Base-by-base conservation (phyloP, 2,329 filamentous ascomycete genomes). In the Colletotrichum sp. region DNA sequence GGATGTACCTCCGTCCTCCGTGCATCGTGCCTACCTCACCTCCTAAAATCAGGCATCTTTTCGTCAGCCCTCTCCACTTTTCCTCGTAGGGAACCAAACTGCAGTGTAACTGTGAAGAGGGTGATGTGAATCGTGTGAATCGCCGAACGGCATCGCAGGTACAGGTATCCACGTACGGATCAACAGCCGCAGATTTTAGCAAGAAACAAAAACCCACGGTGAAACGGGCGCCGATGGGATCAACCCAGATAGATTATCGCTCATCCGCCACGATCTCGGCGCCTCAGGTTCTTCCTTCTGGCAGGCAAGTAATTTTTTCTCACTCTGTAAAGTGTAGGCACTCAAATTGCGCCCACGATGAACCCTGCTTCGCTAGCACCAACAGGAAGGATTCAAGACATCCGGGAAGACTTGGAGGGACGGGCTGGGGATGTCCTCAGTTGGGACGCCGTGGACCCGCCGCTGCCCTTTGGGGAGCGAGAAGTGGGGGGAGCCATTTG, bases 1-100 rank as follows among this genome's bases (percentile, higher is more conserved):
- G 55, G 26, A 59, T 24, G 55, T 59, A 59, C 55, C 55, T 8
- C 26, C 26, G 26, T 24, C 52, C 52, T 8, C 26, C 26, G 26
- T 26, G 10, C 55, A 26, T 30, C 24, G 55, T 30, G 21, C 55
- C 24, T 59, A 28, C 55, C 34, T 16, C 44, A 34, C 57, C 68
- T 70, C 62, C 59, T 49, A 59, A 24, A 52, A 59, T 57, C 28
- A 57, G 71, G 67, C 59, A 59, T n/a, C 59, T 59, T 21, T 71
- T 65, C 44, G 65, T 74, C 62, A n/a, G n/a, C 15, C 63, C 65
- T 72, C 68, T 72, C 72, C 72, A 72, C 68, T 67, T 71, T 66
- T 62, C 39, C 66, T 52, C 34, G 55, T 67, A 36, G 60, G 32
- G 52, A 34, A 24, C 8, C 6, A 7, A 32, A n/a, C 44, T n/a